Percentiles rank a stretch among this genome's conserved stretches.
Conservation (phyloP, 1,139 yeast genomes). For the Pichia sp. region DNA sequence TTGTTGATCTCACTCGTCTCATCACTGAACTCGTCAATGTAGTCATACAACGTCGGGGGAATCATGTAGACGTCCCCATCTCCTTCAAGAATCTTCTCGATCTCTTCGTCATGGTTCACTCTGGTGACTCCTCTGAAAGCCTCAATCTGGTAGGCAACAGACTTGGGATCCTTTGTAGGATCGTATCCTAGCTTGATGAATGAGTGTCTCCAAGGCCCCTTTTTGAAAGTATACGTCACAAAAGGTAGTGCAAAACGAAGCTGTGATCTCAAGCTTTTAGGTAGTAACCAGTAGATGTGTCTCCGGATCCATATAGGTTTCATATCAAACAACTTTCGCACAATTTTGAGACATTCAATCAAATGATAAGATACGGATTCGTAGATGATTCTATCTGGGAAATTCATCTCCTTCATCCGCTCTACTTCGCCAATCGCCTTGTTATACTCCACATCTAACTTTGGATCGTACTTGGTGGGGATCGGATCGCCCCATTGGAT, state of each 20-base stretch:
- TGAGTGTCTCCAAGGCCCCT: conserved; percentile 97
- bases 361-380: conserved; percentile 30
- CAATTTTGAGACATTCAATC: conserved; percentile 48
- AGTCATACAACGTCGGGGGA: conserved; percentile 28
- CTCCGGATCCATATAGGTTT: conserved; percentile 87
- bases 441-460: conserved; percentile 36
- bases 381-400: conserved; percentile 21
- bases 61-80: conserved; percentile 26
- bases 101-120: conserved; percentile 31
- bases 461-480: conserved; percentile 43
- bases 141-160: conserved; percentile 72
- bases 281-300: conserved; percentile 60
- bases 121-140: conserved; percentile 54
- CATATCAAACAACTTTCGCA: conserved; percentile 51
- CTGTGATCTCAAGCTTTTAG: conserved; percentile 45
- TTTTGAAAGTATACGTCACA: conserved; percentile 71
- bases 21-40: conserved; percentile 27
- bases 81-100: conserved; percentile 32
- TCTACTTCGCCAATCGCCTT: conserved; percentile 31
- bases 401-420: conserved; percentile 25
- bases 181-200: conserved; percentile 75
- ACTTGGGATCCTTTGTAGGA: conserved; percentile 50
- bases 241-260: conserved; percentile 78
- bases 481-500: conserved; percentile 43
- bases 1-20: conserved; percentile 22